Evolutionary conservation across 352 stramenopile genomes (phyloP).

Genomic region (Pythium rhizo-oryzae): DNA sequence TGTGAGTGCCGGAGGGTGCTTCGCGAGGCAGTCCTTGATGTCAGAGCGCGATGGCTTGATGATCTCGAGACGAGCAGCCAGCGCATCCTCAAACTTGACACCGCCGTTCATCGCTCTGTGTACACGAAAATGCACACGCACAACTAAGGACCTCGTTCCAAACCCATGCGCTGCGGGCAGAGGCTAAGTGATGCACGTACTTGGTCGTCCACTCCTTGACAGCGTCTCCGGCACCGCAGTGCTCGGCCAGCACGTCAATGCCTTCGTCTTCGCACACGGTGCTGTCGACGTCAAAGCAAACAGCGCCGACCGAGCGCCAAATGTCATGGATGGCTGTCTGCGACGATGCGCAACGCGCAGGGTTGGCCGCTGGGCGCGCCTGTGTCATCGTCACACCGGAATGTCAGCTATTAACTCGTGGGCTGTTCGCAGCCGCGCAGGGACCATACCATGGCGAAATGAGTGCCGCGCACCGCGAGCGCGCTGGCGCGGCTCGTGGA

Average conservation of each 20-base stretch:
- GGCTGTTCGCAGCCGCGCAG: not conserved
- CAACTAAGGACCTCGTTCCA: too few relatives aligned
- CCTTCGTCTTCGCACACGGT: slow-evolving; percentile 98
- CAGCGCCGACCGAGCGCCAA: slow-evolving; percentile 70
- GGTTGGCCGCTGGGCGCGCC: not conserved
- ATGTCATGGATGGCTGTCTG: slow-evolving; percentile 37
- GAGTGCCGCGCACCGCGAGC: not conserved
- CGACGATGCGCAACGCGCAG: slow-evolving; percentile 10
- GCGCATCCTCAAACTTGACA: slow-evolving; percentile 98
- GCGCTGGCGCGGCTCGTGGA: slow-evolving; percentile 1
- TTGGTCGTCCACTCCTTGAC: slow-evolving; percentile 95
- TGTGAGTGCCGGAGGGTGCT: slow-evolving; percentile 92
- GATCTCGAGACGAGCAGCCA: slow-evolving; percentile 95
- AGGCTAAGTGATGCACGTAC: slow-evolving; percentile 35
- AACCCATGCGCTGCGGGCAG: not conserved
- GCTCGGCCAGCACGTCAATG: slow-evolving; percentile 98
- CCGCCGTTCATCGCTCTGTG: slow-evolving; percentile 96
- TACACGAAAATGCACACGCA: not conserved
- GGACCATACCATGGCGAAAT: not conserved
- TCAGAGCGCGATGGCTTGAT: slow-evolving; percentile 92
- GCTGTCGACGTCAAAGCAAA: slow-evolving; percentile 96
- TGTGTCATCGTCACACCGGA: not conserved
- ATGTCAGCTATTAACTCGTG: not conserved
- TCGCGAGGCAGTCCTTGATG: slow-evolving; percentile 90
- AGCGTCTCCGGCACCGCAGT: slow-evolving; percentile 93